Conservation (phyloP, 441 rosid species). For the Pelargonium citronellum region DNA sequence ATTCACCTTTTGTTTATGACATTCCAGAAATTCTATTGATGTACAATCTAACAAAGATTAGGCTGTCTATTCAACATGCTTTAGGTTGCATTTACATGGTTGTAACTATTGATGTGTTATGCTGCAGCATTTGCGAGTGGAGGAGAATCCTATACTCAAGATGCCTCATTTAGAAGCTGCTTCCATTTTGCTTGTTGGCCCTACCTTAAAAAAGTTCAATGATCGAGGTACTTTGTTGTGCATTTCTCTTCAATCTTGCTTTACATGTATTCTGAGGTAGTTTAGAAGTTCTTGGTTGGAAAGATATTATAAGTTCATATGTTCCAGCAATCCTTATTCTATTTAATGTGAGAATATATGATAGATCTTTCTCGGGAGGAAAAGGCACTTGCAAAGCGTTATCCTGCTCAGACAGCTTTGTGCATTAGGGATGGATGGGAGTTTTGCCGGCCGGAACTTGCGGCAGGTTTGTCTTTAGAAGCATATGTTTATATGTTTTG, state of each 20-base stretch:
- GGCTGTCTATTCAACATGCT: conserved; percentile 1
- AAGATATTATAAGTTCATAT: conserved; percentile 13
- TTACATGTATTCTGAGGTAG: conserved; percentile 3
- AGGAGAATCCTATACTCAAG: conserved; percentile 95
- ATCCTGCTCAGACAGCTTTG: conserved; percentile 79
- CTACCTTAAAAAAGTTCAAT: conserved; percentile 89
- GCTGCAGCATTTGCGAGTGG: conserved; percentile 90
- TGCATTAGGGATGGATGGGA: conserved; percentile 99
- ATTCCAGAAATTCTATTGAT: not conserved
- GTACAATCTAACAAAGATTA: not conserved
- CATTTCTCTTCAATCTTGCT: conserved; percentile 8
- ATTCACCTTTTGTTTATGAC: not conserved
- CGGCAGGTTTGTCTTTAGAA: conserved; percentile 55
- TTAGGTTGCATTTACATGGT: not conserved
- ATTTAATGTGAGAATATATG: conserved; percentile 25
- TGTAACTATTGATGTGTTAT: conserved; percentile 18
- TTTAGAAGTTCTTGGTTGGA: conserved; percentile 7
- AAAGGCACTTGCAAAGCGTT: conserved; percentile 71
- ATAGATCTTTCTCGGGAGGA: conserved; percentile 91
- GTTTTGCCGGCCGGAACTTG: conserved; percentile 78
- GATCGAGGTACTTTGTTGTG: conserved; percentile 66
- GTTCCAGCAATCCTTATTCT: conserved; percentile 7
- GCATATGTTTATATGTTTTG: not conserved
- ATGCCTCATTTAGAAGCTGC: conserved; percentile 97
- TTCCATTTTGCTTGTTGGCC: conserved; percentile 88